A percentile compares a stretch with the other conserved stretches of the same genome.
These are phyloP conservation scores for Fragaria vesca DNA, from an alignment of 306 rosid genomes.

Conservation along the genomic window DNA sequence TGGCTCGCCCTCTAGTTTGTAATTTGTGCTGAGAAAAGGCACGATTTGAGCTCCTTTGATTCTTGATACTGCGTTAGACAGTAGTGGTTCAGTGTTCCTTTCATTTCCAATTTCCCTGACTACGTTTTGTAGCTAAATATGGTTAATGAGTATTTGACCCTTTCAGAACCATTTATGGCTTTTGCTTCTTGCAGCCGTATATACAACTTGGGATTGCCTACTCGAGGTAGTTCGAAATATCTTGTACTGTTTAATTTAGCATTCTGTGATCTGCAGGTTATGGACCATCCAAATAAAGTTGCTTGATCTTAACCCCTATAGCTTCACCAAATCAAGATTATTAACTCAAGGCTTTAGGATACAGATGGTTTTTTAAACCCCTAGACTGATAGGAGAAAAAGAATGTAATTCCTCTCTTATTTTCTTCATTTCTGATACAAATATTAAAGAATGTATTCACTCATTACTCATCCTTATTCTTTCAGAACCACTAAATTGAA, in stretches of 20 bases:
- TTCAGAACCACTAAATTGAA: not conserved
- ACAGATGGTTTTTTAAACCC: not conserved
- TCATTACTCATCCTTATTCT: not conserved
- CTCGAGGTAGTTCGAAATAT: not conserved
- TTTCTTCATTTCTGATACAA: too few species aligned
- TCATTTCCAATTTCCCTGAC: not conserved
- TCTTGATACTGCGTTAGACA: not conserved
- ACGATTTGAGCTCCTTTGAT: conserved; percentile 6
- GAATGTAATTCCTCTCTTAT: too few species aligned
- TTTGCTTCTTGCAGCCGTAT: not conserved
- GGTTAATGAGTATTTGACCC: not conserved
- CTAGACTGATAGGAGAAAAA: too few species aligned
- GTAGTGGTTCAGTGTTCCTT: not conserved
- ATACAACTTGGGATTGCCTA: not conserved
- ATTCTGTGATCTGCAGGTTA: too few species aligned
- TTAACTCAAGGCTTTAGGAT: not conserved
- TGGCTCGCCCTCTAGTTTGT: conserved; percentile 17
- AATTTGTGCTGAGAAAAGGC: conserved; percentile 23
- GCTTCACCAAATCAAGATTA: not conserved
- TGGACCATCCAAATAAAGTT: too few species aligned
- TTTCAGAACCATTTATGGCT: not conserved
- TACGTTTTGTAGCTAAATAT: not conserved
- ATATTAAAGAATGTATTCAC: too few species aligned
- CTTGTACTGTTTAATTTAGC: too few species aligned
- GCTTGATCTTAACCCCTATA: not conserved